A percentile compares a stretch with the other conserved stretches of the same genome.
phyloP scores from a whole-genome alignment of 2,329 filamentous ascomycete genomes.

The Pseudocercospora macadamiae region DNA sequence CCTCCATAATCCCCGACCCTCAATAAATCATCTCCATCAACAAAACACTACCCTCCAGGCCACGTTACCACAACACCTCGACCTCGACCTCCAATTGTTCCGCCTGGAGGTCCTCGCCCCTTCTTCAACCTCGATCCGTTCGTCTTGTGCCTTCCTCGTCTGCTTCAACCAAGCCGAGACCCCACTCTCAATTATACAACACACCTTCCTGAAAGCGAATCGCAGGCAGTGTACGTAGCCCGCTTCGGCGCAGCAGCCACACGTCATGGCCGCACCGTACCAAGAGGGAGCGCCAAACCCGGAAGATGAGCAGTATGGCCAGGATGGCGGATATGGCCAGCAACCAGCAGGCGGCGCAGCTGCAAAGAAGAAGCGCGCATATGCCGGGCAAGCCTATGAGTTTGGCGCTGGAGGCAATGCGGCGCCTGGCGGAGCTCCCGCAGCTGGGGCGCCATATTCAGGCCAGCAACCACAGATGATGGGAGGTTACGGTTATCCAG shows the following conservation, averaged over 20 bases:
- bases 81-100: constrained; percentile 1
- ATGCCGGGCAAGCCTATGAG: constrained; percentile 92
- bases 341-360: constrained; percentile 26
- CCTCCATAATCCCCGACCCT: constrained; percentile 1
- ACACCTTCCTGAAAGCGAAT: not conserved
- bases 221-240: not conserved
- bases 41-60: not conserved
- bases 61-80: constrained; percentile 1
- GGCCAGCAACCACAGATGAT: constrained; percentile 40
- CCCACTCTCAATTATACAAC: not conserved
- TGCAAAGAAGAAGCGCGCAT: constrained; percentile 86
- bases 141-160: not conserved
- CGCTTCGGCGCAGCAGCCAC: not conserved
- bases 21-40: constrained; percentile 1
- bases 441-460: constrained; percentile 49
- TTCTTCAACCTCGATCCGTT: not conserved
- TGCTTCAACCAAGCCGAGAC: not conserved
- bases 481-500: constrained; percentile 49
- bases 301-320: constrained; percentile 23
- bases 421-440: constrained; percentile 44
- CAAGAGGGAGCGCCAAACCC: constrained; percentile 23
- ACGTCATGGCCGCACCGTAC: constrained; percentile 24
- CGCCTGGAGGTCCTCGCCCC: not conserved
- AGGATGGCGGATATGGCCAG: constrained; percentile 32
- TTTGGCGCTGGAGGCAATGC: constrained; percentile 84